These are phyloP conservation scores for Fomitopsis pinicola DNA, from an alignment of 1,284 basidiomycete genomes.

Conservation along the genomic window DNA sequence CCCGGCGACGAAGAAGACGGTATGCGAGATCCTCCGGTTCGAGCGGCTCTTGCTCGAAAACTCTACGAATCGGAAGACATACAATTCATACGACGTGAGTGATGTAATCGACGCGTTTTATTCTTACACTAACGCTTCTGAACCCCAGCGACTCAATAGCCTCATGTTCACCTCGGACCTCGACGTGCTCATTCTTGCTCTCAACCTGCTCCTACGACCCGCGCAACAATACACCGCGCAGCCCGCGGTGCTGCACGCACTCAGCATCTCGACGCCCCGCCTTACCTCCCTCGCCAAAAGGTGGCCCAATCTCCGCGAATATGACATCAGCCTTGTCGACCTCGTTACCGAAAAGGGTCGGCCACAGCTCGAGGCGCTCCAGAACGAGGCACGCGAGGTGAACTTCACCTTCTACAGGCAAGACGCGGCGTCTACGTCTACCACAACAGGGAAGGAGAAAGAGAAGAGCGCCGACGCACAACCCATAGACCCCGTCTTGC, in stretches of 20 bases:
- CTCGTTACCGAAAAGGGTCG: conserved; percentile 53
- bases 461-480: conserved; percentile 43
- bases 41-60: conserved; percentile 92
- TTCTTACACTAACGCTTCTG: conserved; percentile 11
- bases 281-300: conserved; percentile 68
- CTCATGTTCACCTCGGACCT: conserved; percentile 87
- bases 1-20: conserved; percentile 68
- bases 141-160: conserved; percentile 77
- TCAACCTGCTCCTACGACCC: conserved; percentile 87
- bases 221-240: conserved; percentile 93
- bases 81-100: conserved; percentile 93
- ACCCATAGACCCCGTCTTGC: conserved; percentile 33
- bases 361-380: conserved; percentile 53
- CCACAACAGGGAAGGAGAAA: conserved; percentile 30
- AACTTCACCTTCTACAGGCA: conserved; percentile 74
- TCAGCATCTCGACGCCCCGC: conserved; percentile 73
- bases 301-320: conserved; percentile 74
- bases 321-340: conserved; percentile 66
- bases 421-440: conserved; percentile 26
- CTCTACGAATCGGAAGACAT: conserved; percentile 97
- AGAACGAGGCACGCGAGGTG: conserved; percentile 68
- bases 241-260: conserved; percentile 70
- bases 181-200: conserved; percentile 80
- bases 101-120: conserved; percentile 8
- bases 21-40: conserved; percentile 85